A percentile compares a stretch with the other conserved stretches of the same genome.
phyloP scores from a whole-genome alignment of 257 asterid species.

The Salvia hispanica region DNA sequence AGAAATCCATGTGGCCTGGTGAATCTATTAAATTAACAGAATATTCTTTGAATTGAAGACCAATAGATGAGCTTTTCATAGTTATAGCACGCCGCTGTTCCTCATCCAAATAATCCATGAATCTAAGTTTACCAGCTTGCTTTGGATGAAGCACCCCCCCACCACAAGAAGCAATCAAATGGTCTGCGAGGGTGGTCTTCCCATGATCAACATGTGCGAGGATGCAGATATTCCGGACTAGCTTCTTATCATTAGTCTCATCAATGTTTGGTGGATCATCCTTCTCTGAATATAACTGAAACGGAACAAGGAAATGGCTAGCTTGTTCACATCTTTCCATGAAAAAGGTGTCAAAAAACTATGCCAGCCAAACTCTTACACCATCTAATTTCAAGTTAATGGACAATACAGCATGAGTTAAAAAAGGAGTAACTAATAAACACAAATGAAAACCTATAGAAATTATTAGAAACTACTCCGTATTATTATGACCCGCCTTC shows the following conservation, averaged over 20 bases:
- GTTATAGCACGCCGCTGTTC: conserved; percentile 97
- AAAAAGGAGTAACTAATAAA: too few species aligned
- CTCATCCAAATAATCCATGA: conserved; percentile 95
- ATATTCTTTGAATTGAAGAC: conserved; percentile 56
- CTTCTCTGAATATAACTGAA: conserved; percentile 19
- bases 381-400: too few species aligned
- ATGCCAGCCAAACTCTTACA: too few species aligned
- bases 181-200: conserved; percentile 94
- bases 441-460: too few species aligned
- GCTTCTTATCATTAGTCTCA: conserved; percentile 34
- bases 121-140: conserved; percentile 94
- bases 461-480: too few species aligned
- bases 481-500: too few species aligned
- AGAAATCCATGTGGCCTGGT: conserved; percentile 98
- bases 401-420: too few species aligned
- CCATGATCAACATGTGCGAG: conserved; percentile 99
- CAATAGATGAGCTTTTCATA: conserved; percentile 94
- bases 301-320: conserved; percentile 9
- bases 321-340: neutral
- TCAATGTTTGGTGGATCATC: conserved; percentile 21
- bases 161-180: conserved; percentile 79
- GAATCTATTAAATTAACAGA: conserved; percentile 80
- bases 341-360: neutral
- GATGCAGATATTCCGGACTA: conserved; percentile 77
- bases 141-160: conserved; percentile 96